These are phyloP conservation scores for Raffaelea ambrosiae DNA, from an alignment of 2,329 filamentous ascomycete genomes.

Conservation along the genomic window DNA sequence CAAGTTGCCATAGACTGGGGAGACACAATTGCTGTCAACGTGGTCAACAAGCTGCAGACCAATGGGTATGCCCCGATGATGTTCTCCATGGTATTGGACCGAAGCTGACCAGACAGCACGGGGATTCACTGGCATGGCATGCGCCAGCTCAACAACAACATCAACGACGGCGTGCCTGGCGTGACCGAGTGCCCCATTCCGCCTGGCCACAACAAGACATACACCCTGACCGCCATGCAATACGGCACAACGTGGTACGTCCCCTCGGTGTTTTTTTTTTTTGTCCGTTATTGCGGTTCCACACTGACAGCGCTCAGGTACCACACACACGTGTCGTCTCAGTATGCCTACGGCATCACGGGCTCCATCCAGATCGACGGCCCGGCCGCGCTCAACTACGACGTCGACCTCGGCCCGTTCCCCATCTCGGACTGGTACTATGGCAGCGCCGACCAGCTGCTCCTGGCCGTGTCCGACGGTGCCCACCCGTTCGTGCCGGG, in stretches of 20 bases:
- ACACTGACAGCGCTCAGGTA: too few species aligned
- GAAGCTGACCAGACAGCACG: slow-evolving; percentile 21
- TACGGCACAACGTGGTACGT: slow-evolving; percentile 27
- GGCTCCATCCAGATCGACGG: slow-evolving; percentile 43
- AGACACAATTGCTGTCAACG: too few species aligned
- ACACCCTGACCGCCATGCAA: slow-evolving; percentile 28
- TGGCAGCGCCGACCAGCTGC: not conserved
- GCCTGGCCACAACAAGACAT: slow-evolving; percentile 24
- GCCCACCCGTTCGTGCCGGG: too few species aligned
- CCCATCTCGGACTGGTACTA: slow-evolving; percentile 15
- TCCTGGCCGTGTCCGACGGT: not conserved
- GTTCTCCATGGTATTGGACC: too few species aligned
- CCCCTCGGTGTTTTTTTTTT: too few species aligned
- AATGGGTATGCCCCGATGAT: too few species aligned
- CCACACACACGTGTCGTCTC: slow-evolving; percentile 41
- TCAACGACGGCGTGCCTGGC: slow-evolving; percentile 37
- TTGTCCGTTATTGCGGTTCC: too few species aligned
- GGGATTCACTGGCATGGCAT: slow-evolving; percentile 43
- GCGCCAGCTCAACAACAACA: slow-evolving; percentile 31
- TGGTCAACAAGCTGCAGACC: too few species aligned
- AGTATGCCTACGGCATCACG: slow-evolving; percentile 42
- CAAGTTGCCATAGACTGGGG: too few species aligned
- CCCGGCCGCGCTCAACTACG: slow-evolving; percentile 38
- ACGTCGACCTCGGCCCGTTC: slow-evolving; percentile 42
- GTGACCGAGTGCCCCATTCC: slow-evolving; percentile 32